These are phyloP conservation scores for Annulohypoxylon nitens DNA, from an alignment of 495 filamentous ascomycete genomes.

Conservation along the genomic window DNA sequence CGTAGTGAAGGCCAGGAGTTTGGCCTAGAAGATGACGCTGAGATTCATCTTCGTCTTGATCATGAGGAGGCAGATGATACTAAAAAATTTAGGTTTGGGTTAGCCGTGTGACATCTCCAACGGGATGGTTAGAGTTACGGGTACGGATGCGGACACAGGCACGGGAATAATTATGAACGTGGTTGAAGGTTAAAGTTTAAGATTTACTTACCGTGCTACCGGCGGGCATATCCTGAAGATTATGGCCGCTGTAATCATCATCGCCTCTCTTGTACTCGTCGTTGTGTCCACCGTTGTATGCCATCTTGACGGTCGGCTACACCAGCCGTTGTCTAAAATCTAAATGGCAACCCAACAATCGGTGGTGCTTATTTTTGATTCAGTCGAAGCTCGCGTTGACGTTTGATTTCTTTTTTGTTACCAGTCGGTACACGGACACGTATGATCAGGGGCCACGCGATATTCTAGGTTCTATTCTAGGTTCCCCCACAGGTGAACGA, in stretches of 20 bases:
- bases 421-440: conserved; percentile 15
- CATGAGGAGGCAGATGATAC: conserved; percentile 66
- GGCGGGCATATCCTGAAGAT: conserved; percentile 75
- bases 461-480: conserved; percentile 18
- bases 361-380: conserved; percentile 10
- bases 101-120: conserved; percentile 40
- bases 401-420: conserved; percentile 12
- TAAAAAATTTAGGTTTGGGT: conserved; percentile 45
- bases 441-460: conserved; percentile 45
- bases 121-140: conserved; percentile 31
- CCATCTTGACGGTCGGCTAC: conserved; percentile 57
- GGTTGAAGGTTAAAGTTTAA: conserved; percentile 34
- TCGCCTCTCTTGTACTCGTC: conserved; percentile 62
- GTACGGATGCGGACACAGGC: conserved; percentile 10
- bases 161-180: neutral
- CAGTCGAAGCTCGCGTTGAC: conserved; percentile 29
- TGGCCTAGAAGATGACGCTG: conserved; percentile 79
- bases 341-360: conserved; percentile 15
- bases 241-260: conserved; percentile 71
- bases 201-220: conserved; percentile 69
- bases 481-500: conserved; percentile 41
- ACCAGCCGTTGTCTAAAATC: conserved; percentile 30
- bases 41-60: conserved; percentile 81
- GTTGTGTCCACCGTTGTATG: conserved; percentile 60
- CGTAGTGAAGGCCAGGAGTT: conserved; percentile 76